Conservation (phyloP, 306 rosid species). For the Hippophae rhamnoides region DNA sequence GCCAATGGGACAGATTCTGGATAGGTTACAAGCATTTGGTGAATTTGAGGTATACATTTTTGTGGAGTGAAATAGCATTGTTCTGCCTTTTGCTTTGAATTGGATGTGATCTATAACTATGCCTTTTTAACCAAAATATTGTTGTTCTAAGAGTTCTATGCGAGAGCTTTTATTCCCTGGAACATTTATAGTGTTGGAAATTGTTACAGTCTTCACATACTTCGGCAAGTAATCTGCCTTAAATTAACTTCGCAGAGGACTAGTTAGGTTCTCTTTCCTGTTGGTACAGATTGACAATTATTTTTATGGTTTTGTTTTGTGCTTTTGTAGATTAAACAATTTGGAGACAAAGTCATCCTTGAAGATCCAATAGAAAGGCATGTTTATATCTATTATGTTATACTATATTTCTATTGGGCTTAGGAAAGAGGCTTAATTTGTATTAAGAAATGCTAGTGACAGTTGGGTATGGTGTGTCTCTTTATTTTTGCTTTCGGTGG, state of each 20-base stretch:
- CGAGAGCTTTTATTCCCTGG: not conserved
- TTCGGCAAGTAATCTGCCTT: too few species aligned
- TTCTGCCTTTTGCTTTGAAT: not conserved
- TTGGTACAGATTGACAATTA: not conserved
- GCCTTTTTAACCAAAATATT: not conserved
- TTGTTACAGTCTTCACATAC: too few species aligned
- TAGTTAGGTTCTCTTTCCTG: constrained; percentile 1
- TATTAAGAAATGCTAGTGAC: too few species aligned
- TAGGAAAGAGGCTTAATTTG: too few species aligned
- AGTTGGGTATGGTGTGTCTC: too few species aligned
- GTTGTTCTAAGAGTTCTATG: not conserved
- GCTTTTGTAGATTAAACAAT: constrained; percentile 49
- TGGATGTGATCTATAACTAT: constrained; percentile 6
- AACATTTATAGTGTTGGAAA: not conserved
- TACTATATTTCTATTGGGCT: too few species aligned
- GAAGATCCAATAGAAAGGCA: constrained; percentile 93
- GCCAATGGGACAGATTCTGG: constrained; percentile 89
- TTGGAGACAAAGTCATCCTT: constrained; percentile 83
- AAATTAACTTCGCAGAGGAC: not conserved
- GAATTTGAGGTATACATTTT: constrained; percentile 67
- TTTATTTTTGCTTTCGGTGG: too few species aligned
- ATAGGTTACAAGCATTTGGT: constrained; percentile 76
- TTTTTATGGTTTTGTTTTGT: constrained; percentile 17
- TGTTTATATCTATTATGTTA: too few species aligned
- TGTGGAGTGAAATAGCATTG: not conserved